Base-by-base conservation (phyloP, 805 yeast genomes). In the Candida endomychidarum region DNA sequence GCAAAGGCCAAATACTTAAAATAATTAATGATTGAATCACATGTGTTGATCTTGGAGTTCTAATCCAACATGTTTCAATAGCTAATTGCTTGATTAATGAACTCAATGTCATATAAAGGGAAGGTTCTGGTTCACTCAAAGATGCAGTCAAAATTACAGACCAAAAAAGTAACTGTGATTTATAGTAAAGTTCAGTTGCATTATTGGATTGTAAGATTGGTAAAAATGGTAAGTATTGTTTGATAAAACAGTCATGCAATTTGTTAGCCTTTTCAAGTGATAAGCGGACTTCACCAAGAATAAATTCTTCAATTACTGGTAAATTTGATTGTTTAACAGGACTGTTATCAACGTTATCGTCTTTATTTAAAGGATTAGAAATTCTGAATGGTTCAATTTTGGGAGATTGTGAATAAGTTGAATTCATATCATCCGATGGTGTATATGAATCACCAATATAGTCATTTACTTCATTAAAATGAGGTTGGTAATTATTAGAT, bases 31-130 rank as follows among this genome's bases (percentile, higher is more conserved):
- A 95, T 56, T 90, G 97, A 6, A 90, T 87, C 27, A 90, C 90
- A 58, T 90, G 96, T 0, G 96, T 86, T 2, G 96, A 86, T 55
- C 97, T 74, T 2, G 97, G 96, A 0, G 97, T 90, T 42, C 90
- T 70, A 35, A 89, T 79, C 95, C 96, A 87, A 62, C 96, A 88
- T 0, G 95, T 86, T 54, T 86, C 95, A 38, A 87, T 87, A 0
- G 96, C 96, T 49, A 89, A 65, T 53, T 86, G 93, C 53, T 86
- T 86, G 49, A 90, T 85, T 29, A 87, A 69, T 2, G 86, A 78
- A 11, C 93, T 83, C 33, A 89, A 66, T 20, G 83, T 74, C 60
- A 78, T 77, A 66, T 90, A 90, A 33, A 88, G 57, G 0, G 85
- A 73, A 3, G 97, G 96, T 35, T 86, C 91, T 0, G 95, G 91